phyloP scores from a whole-genome alignment of 2,329 filamentous ascomycete genomes.

The Phyllosticta paracitricarpa region DNA sequence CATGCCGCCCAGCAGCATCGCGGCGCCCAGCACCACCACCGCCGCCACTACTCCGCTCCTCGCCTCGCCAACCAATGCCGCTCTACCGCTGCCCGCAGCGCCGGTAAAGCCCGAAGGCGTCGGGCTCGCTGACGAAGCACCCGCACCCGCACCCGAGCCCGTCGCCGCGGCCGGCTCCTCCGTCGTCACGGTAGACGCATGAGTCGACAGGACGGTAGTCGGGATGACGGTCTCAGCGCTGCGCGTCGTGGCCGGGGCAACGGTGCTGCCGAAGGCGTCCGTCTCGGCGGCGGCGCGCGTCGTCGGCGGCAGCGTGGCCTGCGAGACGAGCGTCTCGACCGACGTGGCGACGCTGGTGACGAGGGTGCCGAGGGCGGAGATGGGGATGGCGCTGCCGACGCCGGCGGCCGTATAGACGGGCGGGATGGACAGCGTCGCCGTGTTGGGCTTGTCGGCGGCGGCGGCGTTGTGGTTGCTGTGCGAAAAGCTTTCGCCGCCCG shows the following conservation, averaged over 20 bases:
- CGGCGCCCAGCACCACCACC: background rate
- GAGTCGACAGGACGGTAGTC: background rate
- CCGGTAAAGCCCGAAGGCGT: background rate
- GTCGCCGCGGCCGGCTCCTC: background rate
- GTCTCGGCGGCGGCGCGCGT: conserved; percentile 8
- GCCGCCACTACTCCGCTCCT: background rate
- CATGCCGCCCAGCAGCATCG: background rate
- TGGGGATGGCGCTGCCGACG: conserved; percentile 37
- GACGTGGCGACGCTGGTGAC: conserved; percentile 23
- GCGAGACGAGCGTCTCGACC: background rate
- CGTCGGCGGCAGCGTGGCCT: conserved; percentile 13
- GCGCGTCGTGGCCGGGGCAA: background rate
- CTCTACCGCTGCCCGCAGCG: background rate
- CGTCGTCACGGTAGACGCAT: background rate
- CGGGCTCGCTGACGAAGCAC: background rate
- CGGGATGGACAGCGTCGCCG: conserved; percentile 34
- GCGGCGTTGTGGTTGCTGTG: background rate
- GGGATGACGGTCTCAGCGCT: background rate
- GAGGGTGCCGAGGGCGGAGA: conserved; percentile 31
- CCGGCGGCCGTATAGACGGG: conserved; percentile 37
- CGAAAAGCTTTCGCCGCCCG: background rate
- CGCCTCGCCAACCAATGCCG: background rate
- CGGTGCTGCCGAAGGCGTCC: background rate
- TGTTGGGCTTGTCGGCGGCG: conserved; percentile 32
- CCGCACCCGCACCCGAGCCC: background rate